Conservation (phyloP, 164 flowering plant genomes). For the Stephania cephalantha region DNA sequence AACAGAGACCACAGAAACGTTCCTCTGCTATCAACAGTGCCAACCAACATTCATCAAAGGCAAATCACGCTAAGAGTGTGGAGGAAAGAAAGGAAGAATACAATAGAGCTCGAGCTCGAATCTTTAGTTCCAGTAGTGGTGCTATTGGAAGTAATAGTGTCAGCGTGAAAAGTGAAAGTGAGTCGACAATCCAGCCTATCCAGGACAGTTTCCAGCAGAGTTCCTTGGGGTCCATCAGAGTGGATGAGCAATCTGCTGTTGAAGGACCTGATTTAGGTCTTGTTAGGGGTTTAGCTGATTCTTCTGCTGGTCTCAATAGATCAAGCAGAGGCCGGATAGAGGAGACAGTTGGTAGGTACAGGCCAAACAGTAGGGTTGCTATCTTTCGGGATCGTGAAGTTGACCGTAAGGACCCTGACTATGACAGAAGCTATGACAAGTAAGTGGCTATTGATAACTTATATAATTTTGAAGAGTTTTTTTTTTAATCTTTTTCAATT, state of each 20-base stretch:
- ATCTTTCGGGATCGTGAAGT: constrained; percentile 91
- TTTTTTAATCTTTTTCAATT: not conserved
- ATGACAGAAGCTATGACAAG: constrained; percentile 94
- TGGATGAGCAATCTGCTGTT: constrained; percentile 45
- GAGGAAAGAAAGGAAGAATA: constrained; percentile 99
- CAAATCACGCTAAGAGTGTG: constrained; percentile 63
- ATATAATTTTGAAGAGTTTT: not conserved
- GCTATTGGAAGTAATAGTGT: constrained; percentile 28
- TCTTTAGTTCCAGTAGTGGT: constrained; percentile 51
- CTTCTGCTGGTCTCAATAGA: constrained; percentile 54
- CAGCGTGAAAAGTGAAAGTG: constrained; percentile 42
- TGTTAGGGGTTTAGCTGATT: constrained; percentile 46
- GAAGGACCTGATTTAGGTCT: constrained; percentile 44
- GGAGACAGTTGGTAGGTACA: constrained; percentile 65
- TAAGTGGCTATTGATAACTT: constrained; percentile 16
- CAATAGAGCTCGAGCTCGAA: constrained; percentile 86
- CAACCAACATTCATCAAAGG: constrained; percentile 40
- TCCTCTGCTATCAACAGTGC: constrained; percentile 23
- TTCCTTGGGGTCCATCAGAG: constrained; percentile 30
- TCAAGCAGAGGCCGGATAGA: constrained; percentile 58
- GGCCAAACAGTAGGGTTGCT: constrained; percentile 75
- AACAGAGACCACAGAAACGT: constrained; percentile 75
- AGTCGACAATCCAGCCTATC: constrained; percentile 27
- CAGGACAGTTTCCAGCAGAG: constrained; percentile 40
- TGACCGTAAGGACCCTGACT: constrained; percentile 93